Conservation (phyloP, 2,329 filamentous ascomycete genomes). For the Penicillium sp. region DNA sequence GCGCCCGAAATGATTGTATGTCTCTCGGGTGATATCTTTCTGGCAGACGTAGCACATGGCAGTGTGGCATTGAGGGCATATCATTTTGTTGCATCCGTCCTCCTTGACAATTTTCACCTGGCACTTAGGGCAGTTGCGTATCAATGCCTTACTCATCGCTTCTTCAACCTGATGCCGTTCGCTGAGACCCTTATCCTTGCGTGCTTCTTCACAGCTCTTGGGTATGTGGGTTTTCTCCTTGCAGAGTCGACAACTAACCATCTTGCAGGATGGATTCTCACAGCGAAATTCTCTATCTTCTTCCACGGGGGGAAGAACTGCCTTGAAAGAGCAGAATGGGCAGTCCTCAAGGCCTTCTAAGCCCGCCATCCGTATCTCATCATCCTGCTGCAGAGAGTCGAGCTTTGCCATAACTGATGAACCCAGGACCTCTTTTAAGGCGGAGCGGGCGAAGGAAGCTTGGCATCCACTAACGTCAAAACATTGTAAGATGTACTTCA, state of each 20-base stretch:
- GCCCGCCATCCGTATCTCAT: slow-evolving; percentile 69
- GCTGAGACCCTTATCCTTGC: slow-evolving; percentile 62
- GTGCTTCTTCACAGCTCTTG: slow-evolving; percentile 70
- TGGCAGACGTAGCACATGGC: slow-evolving; percentile 68
- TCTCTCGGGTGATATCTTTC: slow-evolving; percentile 59
- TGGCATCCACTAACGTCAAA: slow-evolving; percentile 72
- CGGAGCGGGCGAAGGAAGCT: slow-evolving; percentile 61
- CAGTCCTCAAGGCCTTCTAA: slow-evolving; percentile 76
- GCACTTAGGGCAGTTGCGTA: slow-evolving; percentile 71
- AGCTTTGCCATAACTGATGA: slow-evolving; percentile 65
- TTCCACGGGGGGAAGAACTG: slow-evolving; percentile 70
- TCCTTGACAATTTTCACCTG: slow-evolving; percentile 79
- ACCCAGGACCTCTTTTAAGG: slow-evolving; percentile 64
- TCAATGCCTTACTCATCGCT: slow-evolving; percentile 79
- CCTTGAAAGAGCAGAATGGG: slow-evolving; percentile 82
- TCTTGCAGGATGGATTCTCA: slow-evolving; percentile 66
- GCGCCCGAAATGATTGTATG: slow-evolving; percentile 73
- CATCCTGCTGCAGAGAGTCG: slow-evolving; percentile 72
- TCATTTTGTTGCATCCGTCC: slow-evolving; percentile 83
- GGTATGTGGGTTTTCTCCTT: slow-evolving; percentile 72
- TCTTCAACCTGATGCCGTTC: slow-evolving; percentile 76
- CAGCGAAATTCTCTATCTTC: slow-evolving; percentile 76
- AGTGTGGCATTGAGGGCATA: slow-evolving; percentile 64
- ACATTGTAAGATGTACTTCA: slow-evolving; percentile 71
- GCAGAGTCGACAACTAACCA: slow-evolving; percentile 71